These are phyloP conservation scores for Drosera capensis DNA, from an alignment of 148 eudicot species.

Conservation along the genomic window DNA sequence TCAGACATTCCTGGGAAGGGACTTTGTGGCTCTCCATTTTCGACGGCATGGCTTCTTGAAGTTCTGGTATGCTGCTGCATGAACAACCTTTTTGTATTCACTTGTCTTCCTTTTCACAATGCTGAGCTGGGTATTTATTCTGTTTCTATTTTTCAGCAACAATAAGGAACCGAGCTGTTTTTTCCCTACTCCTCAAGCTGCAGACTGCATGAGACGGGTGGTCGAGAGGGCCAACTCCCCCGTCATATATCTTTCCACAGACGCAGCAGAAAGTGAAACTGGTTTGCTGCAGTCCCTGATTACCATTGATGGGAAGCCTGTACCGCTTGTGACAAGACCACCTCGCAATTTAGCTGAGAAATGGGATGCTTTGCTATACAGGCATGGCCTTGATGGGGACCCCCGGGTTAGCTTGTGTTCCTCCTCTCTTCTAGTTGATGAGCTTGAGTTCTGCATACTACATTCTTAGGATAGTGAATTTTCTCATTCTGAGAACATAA, in stretches of 20 bases:
- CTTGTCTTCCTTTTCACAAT: too few species aligned
- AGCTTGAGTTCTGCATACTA: too few species aligned
- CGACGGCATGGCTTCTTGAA: conserved; percentile 92
- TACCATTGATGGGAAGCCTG: conserved; percentile 50
- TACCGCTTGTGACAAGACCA: conserved; percentile 79
- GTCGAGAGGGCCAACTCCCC: conserved; percentile 71
- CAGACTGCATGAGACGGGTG: conserved; percentile 65
- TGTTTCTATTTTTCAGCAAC: conserved; percentile 68
- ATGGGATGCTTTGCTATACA: conserved; percentile 94
- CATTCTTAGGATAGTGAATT: too few species aligned
- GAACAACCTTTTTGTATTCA: too few species aligned
- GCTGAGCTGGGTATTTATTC: too few species aligned
- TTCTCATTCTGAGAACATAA: too few species aligned
- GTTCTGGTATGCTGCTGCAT: conserved; percentile 92
- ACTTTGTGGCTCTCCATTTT: conserved; percentile 82
- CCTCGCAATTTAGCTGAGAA: conserved; percentile 71
- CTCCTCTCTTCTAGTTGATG: too few species aligned
- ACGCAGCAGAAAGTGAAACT: conserved; percentile 97
- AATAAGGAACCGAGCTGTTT: conserved; percentile 88
- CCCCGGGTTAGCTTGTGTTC: conserved; percentile 45
- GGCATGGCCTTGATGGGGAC: conserved; percentile 61
- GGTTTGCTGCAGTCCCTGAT: conserved; percentile 66
- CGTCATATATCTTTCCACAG: conserved; percentile 88
- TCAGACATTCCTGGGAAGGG: conserved; percentile 84
- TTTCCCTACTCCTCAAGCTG: conserved; percentile 88